Evolutionary conservation across 176 grass and related monocot species (phyloP).

Genomic region (Ensete ventricosum): DNA sequence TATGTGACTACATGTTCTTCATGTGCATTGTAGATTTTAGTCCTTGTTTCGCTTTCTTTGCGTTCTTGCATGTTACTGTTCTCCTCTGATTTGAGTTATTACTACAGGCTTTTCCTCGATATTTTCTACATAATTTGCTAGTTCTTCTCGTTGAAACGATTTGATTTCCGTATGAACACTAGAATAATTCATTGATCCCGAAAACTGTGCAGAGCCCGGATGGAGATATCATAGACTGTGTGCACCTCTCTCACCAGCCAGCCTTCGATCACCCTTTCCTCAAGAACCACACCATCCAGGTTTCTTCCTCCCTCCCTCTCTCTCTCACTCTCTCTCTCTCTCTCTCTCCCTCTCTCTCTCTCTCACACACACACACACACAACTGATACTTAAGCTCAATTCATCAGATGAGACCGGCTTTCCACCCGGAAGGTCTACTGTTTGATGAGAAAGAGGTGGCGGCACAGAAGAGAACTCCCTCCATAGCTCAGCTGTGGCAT

Average conservation of each 20-base stretch:
- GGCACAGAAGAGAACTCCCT: not conserved
- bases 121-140: no score
- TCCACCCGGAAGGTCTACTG: slow-evolving; percentile 1
- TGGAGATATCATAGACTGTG: slow-evolving; percentile 17
- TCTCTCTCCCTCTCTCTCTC: not conserved
- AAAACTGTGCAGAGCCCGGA: slow-evolving; percentile 29
- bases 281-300: slow-evolving; percentile 15
- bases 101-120: no score
- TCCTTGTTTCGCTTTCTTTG: no score
- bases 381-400: not conserved
- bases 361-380: not conserved
- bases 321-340: not conserved
- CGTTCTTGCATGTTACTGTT: no score
- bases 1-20: no score
- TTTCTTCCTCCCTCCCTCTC: not conserved
- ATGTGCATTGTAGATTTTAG: no score
- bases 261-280: slow-evolving; percentile 16
- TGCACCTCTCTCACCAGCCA: not conserved
- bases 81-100: no score
- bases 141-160: no score
- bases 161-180: not conserved
- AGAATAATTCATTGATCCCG: not conserved
- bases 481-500: slow-evolving; percentile 1
- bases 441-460: slow-evolving; percentile 5
- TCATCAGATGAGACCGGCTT: not conserved